phyloP scores from a whole-genome alignment of 805 yeast species.

The Kodamaea neixiangensis region DNA sequence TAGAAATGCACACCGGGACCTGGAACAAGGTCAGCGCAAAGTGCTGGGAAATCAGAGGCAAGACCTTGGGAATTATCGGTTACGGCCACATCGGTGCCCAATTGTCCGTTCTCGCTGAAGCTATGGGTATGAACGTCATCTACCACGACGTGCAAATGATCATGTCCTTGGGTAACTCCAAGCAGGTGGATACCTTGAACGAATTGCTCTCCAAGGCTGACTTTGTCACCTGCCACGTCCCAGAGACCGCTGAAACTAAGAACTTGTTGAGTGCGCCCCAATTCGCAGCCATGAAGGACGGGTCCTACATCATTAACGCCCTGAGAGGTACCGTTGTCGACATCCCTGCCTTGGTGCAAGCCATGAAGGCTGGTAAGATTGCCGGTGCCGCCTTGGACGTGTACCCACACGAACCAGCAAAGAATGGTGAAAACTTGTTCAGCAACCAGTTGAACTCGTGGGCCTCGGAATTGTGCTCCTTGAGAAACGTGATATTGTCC shows the following conservation, averaged over 20 bases:
- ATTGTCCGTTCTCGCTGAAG: conserved; percentile 93
- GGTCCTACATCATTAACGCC: conserved; percentile 91
- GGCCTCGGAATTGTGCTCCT: conserved; percentile 76
- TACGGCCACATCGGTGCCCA: conserved; percentile 99
- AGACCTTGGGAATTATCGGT: conserved; percentile 95
- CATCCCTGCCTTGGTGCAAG: conserved; percentile 88
- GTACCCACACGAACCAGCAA: conserved; percentile 95
- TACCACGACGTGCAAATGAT: conserved; percentile 91
- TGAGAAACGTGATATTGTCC: conserved; percentile 87
- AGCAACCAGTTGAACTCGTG: conserved; percentile 73
- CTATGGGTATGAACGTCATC: conserved; percentile 95
- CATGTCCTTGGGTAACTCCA: conserved; percentile 96
- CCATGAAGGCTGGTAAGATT: conserved; percentile 88
- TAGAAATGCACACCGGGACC: conserved; percentile 92
- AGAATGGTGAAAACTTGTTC: conserved; percentile 86
- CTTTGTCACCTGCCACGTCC: conserved; percentile 92
- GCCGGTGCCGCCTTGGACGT: conserved; percentile 98
- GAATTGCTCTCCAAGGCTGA: conserved; percentile 82
- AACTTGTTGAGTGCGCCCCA: conserved; percentile 88
- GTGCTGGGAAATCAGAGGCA: conserved; percentile 99
- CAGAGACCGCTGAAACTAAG: conserved; percentile 90
- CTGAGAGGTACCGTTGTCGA: conserved; percentile 98
- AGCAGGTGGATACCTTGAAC: conserved; percentile 82
- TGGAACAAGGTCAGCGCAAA: conserved; percentile 95
- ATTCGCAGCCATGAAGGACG: conserved; percentile 94